Evolutionary conservation across 306 rosid species (phyloP).

Genomic region (Pyrus betulifolia): DNA sequence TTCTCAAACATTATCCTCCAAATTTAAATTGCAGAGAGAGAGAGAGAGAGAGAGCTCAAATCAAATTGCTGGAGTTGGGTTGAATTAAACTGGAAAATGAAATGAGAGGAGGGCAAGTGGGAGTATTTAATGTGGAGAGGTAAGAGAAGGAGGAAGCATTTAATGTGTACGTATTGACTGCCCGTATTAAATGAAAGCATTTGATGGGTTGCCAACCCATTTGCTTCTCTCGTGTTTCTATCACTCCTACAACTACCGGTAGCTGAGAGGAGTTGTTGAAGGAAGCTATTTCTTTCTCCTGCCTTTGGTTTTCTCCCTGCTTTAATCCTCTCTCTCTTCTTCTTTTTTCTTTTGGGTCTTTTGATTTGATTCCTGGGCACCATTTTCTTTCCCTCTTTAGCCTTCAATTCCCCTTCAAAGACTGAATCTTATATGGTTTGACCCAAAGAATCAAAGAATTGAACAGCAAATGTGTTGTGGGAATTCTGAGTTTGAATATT

Average conservation of each 20-base stretch:
- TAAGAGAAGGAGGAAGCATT: slow-evolving; percentile 29
- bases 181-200: slow-evolving; percentile 20
- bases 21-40: not conserved
- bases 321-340: not conserved
- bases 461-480: not conserved
- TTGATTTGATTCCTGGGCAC: not conserved
- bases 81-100: slow-evolving; percentile 16
- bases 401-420: not conserved
- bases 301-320: not conserved
- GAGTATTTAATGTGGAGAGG: slow-evolving; percentile 19
- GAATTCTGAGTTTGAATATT: not conserved
- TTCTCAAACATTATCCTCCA: slow-evolving; percentile 18
- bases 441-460: not conserved
- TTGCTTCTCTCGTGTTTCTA: not conserved
- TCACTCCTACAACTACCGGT: not conserved
- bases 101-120: not conserved
- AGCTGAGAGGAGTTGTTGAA: slow-evolving; percentile 21
- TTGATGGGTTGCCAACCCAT: slow-evolving; percentile 8
- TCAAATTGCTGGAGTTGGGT: not conserved
- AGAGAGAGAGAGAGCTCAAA: not conserved
- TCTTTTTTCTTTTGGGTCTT: not conserved
- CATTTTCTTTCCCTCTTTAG: not conserved
- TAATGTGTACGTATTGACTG: slow-evolving; percentile 33
- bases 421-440: not conserved
- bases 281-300: slow-evolving; percentile 5